Base-by-base conservation (phyloP, 2,329 filamentous ascomycete genomes). In the Reticulascus tulasneorum region DNA sequence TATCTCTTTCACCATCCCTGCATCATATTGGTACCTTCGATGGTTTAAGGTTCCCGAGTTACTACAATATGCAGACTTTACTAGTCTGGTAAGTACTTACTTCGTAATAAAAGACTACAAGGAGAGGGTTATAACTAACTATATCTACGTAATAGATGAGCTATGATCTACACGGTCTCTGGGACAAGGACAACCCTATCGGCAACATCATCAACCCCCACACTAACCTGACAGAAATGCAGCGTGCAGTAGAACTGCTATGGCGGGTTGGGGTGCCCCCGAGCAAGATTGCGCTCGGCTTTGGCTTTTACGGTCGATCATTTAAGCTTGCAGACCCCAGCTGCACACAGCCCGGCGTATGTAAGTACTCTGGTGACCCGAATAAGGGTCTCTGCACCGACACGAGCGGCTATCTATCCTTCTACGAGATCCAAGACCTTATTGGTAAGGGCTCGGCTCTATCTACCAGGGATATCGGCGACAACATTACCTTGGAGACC, bases 171-270 rank as follows among this genome's bases (percentile, higher is more conserved):
- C 28, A 30, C 0, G 20, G 29, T 29, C 21, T 28, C 27, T 36
- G 27, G 34, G 33, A 36, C 19, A 16, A 15, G 17, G 16, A 36
- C 2, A 36, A 36, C 25, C 33, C 33, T 13, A 52, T 45, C 17
- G 62, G 59, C 2, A 25, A 42, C 2, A 44, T 47, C 11, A 48
- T 66, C 6, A 46, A 53, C 16, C 44, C 49, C 3, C 66, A 69
- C 36, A 66, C 66, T 0, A 66, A 70, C 38, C 35, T 67, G 7
- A 64, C 63, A 6, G 64, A 69, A 37, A 67, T 68, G 20, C 49
- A 65, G 7, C 16, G 40, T 1, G 52, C 52, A 0, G 38, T 67
- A 1, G 58, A 67, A 5, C 58, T 71, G 1, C 45, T 73, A 5
- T 71, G 68, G 64, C 54, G 62, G 7, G 25, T 9, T 19, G 46